These are phyloP conservation scores for Shiraia sp. DNA, from an alignment of 2,329 filamentous ascomycete species.

Conservation along the genomic window DNA sequence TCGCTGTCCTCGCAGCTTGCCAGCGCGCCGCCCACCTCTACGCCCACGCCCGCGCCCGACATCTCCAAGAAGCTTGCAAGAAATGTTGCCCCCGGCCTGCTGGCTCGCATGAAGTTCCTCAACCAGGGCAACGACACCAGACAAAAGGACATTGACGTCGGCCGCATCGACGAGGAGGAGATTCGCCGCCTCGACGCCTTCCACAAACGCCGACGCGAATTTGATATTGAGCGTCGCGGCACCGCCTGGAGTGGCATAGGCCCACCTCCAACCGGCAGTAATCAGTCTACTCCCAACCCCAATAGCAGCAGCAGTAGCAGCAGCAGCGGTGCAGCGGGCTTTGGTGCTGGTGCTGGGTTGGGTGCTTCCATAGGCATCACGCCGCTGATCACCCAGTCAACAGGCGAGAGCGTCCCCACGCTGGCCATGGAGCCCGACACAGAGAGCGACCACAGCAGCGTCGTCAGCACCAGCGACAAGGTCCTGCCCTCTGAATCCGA, in stretches of 20 bases:
- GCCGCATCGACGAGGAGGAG: slow-evolving; percentile 71
- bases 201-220: slow-evolving; percentile 57
- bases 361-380: not conserved
- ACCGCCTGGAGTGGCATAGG: slow-evolving; percentile 68
- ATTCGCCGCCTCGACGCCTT: slow-evolving; percentile 70
- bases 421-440: slow-evolving; percentile 46
- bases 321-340: slow-evolving; percentile 53
- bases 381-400: slow-evolving; percentile 38
- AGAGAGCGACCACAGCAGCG: slow-evolving; percentile 53
- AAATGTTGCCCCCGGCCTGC: slow-evolving; percentile 49
- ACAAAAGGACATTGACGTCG: slow-evolving; percentile 51
- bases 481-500: slow-evolving; percentile 57
- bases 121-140: slow-evolving; percentile 43
- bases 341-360: not conserved
- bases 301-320: slow-evolving; percentile 68
- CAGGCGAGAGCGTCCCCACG: slow-evolving; percentile 42
- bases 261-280: slow-evolving; percentile 13
- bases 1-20: slow-evolving; percentile 7
- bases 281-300: slow-evolving; percentile 48
- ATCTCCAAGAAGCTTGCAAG: slow-evolving; percentile 40
- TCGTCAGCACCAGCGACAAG: slow-evolving; percentile 58
- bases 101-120: slow-evolving; percentile 50
- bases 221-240: slow-evolving; percentile 66
- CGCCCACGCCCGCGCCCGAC: slow-evolving; percentile 22
- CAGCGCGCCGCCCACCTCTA: slow-evolving; percentile 12